phyloP scores from a whole-genome alignment of 306 rosid genomes.

The Vachellia pachyceras region DNA sequence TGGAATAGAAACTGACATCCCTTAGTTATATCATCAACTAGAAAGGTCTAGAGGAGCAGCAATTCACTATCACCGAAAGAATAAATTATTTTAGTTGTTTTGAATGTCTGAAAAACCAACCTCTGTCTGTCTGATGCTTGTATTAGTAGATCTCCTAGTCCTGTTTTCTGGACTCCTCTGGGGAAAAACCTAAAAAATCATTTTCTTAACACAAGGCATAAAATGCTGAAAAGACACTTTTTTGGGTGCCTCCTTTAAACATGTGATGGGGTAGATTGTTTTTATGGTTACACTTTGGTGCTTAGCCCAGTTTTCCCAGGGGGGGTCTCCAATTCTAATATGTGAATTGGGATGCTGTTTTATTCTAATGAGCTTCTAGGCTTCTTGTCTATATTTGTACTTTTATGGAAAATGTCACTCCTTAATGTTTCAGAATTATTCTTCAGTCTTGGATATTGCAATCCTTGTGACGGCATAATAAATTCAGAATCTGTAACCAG shows the following conservation, averaged over 20 bases:
- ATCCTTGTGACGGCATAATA: neutral
- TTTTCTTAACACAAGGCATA: neutral
- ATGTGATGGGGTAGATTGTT: neutral
- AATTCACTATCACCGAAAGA: neutral
- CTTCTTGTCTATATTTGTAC: neutral
- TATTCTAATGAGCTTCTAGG: neutral
- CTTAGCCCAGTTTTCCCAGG: neutral
- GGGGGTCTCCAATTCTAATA: neutral
- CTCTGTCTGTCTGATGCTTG: neutral
- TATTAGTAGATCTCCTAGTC: neutral
- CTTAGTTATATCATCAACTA: neutral
- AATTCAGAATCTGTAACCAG: neutral
- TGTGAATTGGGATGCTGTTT: neutral
- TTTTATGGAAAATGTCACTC: neutral
- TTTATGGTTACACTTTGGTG: neutral
- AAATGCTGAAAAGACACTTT: neutral
- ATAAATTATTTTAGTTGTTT: neutral
- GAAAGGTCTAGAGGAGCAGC: neutral
- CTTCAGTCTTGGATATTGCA: neutral
- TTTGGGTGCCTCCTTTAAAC: neutral
- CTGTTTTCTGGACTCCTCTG: neutral
- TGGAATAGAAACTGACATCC: neutral
- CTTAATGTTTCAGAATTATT: neutral
- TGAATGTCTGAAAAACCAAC: neutral
- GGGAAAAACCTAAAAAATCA: neutral